A percentile compares a stretch with the other conserved stretches of the same genome.
Conservation (phyloP, 2,329 filamentous ascomycete genomes). For the Botrytis tulipae region DNA sequence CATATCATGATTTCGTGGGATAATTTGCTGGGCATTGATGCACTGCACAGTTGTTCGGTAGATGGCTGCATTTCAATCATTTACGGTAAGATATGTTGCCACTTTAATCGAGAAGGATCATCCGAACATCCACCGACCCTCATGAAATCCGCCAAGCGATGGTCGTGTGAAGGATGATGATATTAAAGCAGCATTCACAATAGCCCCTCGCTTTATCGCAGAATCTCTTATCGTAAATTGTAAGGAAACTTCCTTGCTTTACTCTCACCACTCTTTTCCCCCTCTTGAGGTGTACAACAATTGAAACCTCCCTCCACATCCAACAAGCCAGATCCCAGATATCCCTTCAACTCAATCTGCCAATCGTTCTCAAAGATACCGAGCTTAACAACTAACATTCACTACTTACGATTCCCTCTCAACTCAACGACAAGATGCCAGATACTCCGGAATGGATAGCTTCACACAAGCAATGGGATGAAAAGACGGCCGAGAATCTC, state of each 20-base stretch:
- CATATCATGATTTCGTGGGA: neutral
- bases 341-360: neutral
- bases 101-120: accelerated
- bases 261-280: neutral
- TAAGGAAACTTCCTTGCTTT: neutral
- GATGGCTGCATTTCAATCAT: neutral
- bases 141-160: neutral
- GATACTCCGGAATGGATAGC: conserved; percentile 19
- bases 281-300: neutral
- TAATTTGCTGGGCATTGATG: neutral
- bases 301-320: neutral
- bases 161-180: neutral
- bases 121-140: neutral
- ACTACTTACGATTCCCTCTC: neutral
- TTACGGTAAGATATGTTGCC: neutral
- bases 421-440: conserved; percentile 8
- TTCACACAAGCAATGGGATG: conserved; percentile 23
- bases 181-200: neutral
- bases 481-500: conserved; percentile 63
- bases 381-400: neutral
- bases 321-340: neutral
- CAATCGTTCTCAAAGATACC: neutral
- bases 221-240: neutral
- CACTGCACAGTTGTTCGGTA: neutral
- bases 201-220: conserved; percentile 9